These are phyloP conservation scores for Rhododendron simsii DNA, from an alignment of 148 eudicot species.

Conservation along the genomic window DNA sequence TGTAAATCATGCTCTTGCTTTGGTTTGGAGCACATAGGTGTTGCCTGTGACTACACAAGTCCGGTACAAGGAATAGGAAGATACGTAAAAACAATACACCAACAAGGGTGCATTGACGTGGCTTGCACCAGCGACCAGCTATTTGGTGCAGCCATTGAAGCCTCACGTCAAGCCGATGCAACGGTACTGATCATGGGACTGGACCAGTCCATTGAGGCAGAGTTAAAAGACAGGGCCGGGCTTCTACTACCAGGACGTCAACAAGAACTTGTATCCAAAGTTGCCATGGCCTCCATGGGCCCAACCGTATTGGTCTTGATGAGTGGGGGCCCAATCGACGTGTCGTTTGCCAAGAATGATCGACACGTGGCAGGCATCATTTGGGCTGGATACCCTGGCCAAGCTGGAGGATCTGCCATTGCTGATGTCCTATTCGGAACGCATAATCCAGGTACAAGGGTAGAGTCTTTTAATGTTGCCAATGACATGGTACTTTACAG, in stretches of 20 bases:
- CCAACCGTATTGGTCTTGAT: constrained; percentile 63
- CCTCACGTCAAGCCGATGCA: constrained; percentile 70
- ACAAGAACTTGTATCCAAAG: constrained; percentile 73
- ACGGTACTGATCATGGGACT: constrained; percentile 77
- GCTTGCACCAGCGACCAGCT: constrained; percentile 43
- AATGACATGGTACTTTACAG: neutral
- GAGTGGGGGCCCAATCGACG: constrained; percentile 88
- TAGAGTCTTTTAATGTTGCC: neutral
- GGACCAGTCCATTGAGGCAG: constrained; percentile 92
- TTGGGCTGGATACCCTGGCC: constrained; percentile 97
- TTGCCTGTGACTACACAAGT: constrained; percentile 76
- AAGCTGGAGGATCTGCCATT: constrained; percentile 89
- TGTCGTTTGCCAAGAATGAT: constrained; percentile 72
- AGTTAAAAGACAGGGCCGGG: constrained; percentile 65
- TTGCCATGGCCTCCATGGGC: constrained; percentile 69
- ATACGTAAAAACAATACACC: constrained; percentile 61
- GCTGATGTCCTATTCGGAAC: constrained; percentile 80
- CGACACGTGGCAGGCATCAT: constrained; percentile 55
- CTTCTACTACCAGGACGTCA: constrained; percentile 76
- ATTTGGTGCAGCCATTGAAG: constrained; percentile 57
- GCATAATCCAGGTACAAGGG: constrained; percentile 62
- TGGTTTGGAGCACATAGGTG: constrained; percentile 29
- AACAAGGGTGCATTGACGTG: constrained; percentile 59
- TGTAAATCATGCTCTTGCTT: neutral
- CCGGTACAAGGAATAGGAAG: constrained; percentile 76